Evolutionary conservation across 768 basidiomycete genomes (phyloP), one percentile per base, ranked within the genome.

Genomic region (Neoboletus subvelutipes): DNA sequence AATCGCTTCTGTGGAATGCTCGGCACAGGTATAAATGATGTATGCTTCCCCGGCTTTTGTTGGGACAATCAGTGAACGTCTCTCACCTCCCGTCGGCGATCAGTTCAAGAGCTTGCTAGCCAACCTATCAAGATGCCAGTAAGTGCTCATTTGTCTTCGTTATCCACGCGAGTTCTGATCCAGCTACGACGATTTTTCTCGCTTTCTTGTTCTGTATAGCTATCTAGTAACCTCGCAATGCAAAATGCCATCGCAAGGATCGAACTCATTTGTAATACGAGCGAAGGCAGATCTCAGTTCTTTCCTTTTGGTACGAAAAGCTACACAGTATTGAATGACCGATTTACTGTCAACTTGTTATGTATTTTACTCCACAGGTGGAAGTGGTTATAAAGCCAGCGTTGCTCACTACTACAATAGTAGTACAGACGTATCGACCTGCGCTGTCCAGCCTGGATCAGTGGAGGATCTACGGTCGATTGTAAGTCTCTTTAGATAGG

Each of bases 401-500:
- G 52, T 60, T 8, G 40, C 39, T 28, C 59, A 60, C 43, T 54
- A 54, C 59, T 50, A 50, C 8, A 52, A 54, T 5, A 60, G 59
- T 28, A 60, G 57, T 28, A 43, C 59, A 3, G 56, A 58, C 1
- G 33, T 59, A n/a, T 46, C 56, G 5, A 22, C 28, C 15, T 42
- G 47, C n/a, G 57, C 59, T 26, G 53, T 59, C 20, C 60, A 60
- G 20, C 60, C 58, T 10, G 60, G 58, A 42, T 60, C 60, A 13
- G 41, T 12, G 10, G 13, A 39, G 9, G 60, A 61, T 61, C 24
- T 61, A 39, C 43, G 37, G 22, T 8, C 9, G 10, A 54, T 61
- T 5, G 57, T 60, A 28, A 45, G 56, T 50, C 22, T 5, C 28
- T 22, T 24, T 13, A 18, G 15, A 22, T 24, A 12, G 17, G 4